Evolutionary conservation across 371 early-diverging fungal species (phyloP).

Genomic region (Saksenaea vasiformis): DNA sequence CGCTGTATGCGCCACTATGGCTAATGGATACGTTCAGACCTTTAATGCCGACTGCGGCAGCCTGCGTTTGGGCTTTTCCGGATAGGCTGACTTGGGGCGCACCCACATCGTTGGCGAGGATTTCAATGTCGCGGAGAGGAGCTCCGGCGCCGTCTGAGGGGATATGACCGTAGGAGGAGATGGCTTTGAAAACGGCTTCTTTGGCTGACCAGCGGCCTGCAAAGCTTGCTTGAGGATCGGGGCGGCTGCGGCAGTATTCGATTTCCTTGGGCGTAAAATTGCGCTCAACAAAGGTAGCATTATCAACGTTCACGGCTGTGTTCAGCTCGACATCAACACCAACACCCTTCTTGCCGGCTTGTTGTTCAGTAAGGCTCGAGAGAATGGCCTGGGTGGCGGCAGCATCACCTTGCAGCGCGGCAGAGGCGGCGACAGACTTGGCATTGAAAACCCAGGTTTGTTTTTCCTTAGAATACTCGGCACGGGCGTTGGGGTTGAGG

Average conservation of each 20-base stretch:
- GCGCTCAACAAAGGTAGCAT: constrained; percentile 85
- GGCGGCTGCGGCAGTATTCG: constrained; percentile 75
- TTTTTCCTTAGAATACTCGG: constrained; percentile 73
- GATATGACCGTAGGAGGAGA: constrained; percentile 73
- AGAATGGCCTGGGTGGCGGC: constrained; percentile 64
- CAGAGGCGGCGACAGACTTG: constrained; percentile 42
- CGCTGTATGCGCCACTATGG: constrained; percentile 91
- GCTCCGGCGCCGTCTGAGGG: constrained; percentile 86
- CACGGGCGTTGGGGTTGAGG: constrained; percentile 91
- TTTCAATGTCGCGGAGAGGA: constrained; percentile 90
- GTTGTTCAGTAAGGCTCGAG: constrained; percentile 55
- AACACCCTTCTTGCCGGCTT: constrained; percentile 70
- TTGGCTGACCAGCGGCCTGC: constrained; percentile 97
- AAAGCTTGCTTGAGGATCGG: constrained; percentile 85
- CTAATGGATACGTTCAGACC: constrained; percentile 90
- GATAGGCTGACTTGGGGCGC: constrained; percentile 89
- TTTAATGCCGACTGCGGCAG: constrained; percentile 69
- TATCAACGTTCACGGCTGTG: constrained; percentile 78
- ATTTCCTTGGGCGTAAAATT: constrained; percentile 88
- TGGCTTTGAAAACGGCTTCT: constrained; percentile 95
- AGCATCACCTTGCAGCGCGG: constrained; percentile 51
- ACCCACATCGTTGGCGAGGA: constrained; percentile 69
- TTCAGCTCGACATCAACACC: constrained; percentile 95
- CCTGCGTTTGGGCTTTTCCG: constrained; percentile 80
- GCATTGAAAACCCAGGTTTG: constrained; percentile 78